Percentiles rank a stretch among this genome's conserved stretches.
Conservation (phyloP, 306 rosid species). For the Gastrolobium villosum region DNA sequence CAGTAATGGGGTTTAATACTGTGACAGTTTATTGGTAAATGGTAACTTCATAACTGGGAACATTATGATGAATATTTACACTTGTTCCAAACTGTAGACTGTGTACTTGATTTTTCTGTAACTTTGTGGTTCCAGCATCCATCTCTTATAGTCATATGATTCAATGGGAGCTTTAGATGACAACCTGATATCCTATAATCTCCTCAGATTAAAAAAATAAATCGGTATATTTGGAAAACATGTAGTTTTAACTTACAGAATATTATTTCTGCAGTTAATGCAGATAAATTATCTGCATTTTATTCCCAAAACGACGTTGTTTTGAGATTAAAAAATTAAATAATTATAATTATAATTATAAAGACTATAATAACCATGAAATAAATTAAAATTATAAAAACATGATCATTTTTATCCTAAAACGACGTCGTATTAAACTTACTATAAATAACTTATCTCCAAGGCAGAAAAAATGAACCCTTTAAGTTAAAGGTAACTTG, state of each 20-base stretch:
- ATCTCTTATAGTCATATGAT: not conserved
- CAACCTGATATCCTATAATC: not conserved
- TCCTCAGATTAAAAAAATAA: not conserved
- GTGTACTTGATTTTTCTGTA: not conserved
- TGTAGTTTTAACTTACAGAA: not conserved
- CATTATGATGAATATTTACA: not conserved
- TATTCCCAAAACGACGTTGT: no score
- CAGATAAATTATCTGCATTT: no score
- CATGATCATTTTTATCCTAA: no score
- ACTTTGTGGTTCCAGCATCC: not conserved
- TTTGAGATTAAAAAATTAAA: no score
- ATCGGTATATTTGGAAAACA: not conserved
- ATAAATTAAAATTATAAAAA: no score
- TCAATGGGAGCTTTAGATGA: not conserved
- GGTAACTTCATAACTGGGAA: not conserved
- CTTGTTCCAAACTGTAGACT: not conserved
- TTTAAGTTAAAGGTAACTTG: no score
- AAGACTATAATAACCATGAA: no score
- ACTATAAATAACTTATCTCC: no score
- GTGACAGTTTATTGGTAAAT: not conserved
- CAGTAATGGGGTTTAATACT: conserved; percentile 1
- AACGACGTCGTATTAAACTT: no score
- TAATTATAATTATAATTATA: no score
- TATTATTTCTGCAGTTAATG: no score
- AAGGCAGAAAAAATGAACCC: no score